Base-by-base conservation (phyloP, 208 protist genomes). In the Leishmania turanica region DNA sequence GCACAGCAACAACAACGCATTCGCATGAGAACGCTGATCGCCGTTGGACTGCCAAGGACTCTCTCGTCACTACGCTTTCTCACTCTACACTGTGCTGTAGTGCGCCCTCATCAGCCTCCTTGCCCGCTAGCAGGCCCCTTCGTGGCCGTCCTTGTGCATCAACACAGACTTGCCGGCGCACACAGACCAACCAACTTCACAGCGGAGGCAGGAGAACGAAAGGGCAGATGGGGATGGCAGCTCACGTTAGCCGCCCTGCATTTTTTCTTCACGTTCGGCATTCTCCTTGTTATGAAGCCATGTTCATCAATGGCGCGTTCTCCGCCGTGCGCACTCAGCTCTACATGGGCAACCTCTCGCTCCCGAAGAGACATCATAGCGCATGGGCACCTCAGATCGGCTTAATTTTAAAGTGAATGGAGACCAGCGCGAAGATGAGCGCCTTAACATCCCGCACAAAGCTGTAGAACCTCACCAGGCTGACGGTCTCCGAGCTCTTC, bases 321-420 rank as follows among this genome's bases (percentile, higher is more conserved):
- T 51, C 6, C 3, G 19, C 42, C 34, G 40, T n/a, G 24, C 24
- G 40, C 7, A 27, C 54, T 13, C 56, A 77, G 40, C 27, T 49
- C 42, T 31, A 77, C 54, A 37, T 4, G 31, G 17, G 37, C 19
- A 27, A 69, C 31, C 6, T 27, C 60, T 60, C 40, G 34, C 56
- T 3, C 40, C 7, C 2, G 27, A 77, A 60, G 7, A 62, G 15
- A 37, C 34, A 34, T 53, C 1, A 65, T 2, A 56, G 9, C 9
- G 47, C 24, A 19, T 19, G 8, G 45, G 11, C 11, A 4, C 6
- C 73, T 78, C 86, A 90, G 15, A 87, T 87, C 24, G 95, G 91
- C 81, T 96, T 96, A 49, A 96, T 96, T 80, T 98, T 96, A 64
- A 96, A 96, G 87, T 98, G 95, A 13, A 98, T 84, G 5, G 92